These are phyloP conservation scores for Nigrograna mackinnonii DNA, from an alignment of 2,329 filamentous ascomycete species.

Conservation along the genomic window DNA sequence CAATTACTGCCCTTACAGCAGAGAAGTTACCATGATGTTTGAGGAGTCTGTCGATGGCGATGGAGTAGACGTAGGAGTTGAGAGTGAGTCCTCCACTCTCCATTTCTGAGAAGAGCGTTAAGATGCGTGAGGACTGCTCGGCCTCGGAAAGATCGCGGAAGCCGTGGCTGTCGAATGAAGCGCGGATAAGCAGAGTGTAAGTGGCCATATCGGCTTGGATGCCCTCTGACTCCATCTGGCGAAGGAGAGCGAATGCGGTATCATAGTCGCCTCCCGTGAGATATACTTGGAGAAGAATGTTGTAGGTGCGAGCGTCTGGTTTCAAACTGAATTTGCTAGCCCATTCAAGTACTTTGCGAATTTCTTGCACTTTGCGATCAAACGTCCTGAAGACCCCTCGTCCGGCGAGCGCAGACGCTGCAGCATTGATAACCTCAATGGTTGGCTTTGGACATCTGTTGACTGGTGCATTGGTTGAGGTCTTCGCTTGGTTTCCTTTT, in stretches of 20 bases:
- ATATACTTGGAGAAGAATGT: constrained; percentile 67
- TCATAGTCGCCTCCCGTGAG: constrained; percentile 54
- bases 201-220: constrained; percentile 69
- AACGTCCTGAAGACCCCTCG: constrained; percentile 40
- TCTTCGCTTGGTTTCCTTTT: constrained; percentile 15
- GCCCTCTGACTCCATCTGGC: constrained; percentile 60
- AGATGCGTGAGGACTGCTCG: constrained; percentile 57
- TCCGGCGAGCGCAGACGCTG: constrained; percentile 64
- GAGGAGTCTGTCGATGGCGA: constrained; percentile 70
- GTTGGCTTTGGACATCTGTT: constrained; percentile 60
- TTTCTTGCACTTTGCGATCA: constrained; percentile 40
- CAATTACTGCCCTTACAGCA: constrained; percentile 64
- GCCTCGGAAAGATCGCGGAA: constrained; percentile 46
- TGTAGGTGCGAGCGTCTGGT: constrained; percentile 60
- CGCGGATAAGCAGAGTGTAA: constrained; percentile 73
- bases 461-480: constrained; percentile 20
- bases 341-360: constrained; percentile 44
- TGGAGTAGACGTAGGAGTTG: constrained; percentile 68
- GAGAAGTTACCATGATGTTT: constrained; percentile 47
- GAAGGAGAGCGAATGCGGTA: constrained; percentile 58
- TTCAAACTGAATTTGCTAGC: constrained; percentile 49
- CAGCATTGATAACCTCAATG: constrained; percentile 70
- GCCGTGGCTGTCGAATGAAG: constrained; percentile 54
- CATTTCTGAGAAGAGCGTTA: constrained; percentile 60
- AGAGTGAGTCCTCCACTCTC: constrained; percentile 59